Evolutionary conservation across 371 early-diverging fungal genomes (phyloP).

Genomic region (Mortierella sp.): DNA sequence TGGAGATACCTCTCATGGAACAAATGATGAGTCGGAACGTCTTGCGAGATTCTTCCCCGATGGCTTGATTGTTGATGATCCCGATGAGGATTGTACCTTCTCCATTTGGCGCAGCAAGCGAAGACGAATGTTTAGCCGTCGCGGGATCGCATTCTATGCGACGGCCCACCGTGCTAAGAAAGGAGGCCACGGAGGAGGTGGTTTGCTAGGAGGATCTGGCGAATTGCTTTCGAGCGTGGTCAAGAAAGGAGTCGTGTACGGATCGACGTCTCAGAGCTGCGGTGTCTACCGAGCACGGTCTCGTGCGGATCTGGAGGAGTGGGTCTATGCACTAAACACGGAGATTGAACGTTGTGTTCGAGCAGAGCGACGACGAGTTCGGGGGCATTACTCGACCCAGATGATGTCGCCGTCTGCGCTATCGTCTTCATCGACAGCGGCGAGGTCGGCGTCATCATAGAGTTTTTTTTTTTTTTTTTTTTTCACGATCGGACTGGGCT

Average conservation of each 20-base stretch:
- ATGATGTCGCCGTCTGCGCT: no score
- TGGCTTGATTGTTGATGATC: conserved; percentile 61
- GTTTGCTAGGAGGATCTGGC: conserved; percentile 26
- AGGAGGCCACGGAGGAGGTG: conserved; percentile 23
- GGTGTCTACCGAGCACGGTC: conserved; percentile 42
- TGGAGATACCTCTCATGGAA: conserved; percentile 47
- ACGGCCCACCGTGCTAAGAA: not conserved
- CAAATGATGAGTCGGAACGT: conserved; percentile 43
- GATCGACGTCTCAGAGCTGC: conserved; percentile 27
- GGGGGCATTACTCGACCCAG: not conserved
- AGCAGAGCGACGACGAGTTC: conserved; percentile 29
- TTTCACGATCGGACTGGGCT: no score
- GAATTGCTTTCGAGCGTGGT: conserved; percentile 29
- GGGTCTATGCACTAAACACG: conserved; percentile 53
- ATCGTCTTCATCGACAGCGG: no score
- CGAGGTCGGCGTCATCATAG: no score
- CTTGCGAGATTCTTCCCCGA: conserved; percentile 59
- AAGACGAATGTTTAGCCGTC: conserved; percentile 54
- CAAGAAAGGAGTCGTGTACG: conserved; percentile 48
- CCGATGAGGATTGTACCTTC: conserved; percentile 62
- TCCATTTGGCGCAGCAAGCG: conserved; percentile 65
- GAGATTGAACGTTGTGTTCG: conserved; percentile 52
- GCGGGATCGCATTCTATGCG: conserved; percentile 4
- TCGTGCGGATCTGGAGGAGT: conserved; percentile 50
- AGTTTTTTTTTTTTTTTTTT: no score